phyloP scores from a whole-genome alignment of 352 stramenopile genomes.

The Salisapilia sapeloensis region DNA sequence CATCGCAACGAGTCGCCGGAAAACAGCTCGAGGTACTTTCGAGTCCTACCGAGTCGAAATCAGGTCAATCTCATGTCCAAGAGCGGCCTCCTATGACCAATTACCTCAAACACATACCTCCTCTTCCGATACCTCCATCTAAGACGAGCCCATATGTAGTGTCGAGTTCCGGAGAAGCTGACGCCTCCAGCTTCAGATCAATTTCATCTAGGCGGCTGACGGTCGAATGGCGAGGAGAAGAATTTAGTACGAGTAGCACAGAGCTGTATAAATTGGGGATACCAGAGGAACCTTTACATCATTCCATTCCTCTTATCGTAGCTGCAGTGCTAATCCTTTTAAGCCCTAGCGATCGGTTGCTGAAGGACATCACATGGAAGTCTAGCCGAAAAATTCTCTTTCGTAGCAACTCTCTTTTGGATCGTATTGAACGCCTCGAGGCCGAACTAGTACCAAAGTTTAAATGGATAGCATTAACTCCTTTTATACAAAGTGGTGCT shows the following conservation, averaged over 20 bases:
- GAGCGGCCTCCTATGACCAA: constrained; percentile 68
- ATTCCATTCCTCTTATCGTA: constrained; percentile 39
- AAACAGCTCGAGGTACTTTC: constrained; percentile 49
- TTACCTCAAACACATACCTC: constrained; percentile 39
- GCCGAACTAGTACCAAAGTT: constrained; percentile 24
- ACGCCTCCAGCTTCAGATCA: constrained; percentile 10
- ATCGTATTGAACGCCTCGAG: constrained; percentile 21
- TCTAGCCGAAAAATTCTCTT: constrained; percentile 48
- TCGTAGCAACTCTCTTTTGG: constrained; percentile 24
- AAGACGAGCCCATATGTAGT: constrained; percentile 51
- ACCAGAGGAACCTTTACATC: constrained; percentile 20
- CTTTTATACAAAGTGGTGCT: constrained; percentile 55
- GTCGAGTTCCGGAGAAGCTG: constrained; percentile 5
- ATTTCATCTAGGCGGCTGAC: constrained; percentile 7
- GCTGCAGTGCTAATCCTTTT: constrained; percentile 54
- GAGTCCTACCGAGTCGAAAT: constrained; percentile 37
- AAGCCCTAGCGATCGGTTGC: constrained; percentile 45
- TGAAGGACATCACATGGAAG: constrained; percentile 48
- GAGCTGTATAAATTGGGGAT: constrained; percentile 34
- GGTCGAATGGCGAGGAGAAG: constrained; percentile 5
- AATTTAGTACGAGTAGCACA: constrained; percentile 16
- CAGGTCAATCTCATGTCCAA: constrained; percentile 32
- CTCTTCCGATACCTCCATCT: constrained; percentile 27
- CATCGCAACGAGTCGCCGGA: constrained; percentile 49
- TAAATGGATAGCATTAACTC: constrained; percentile 56